Percentiles rank a stretch among this genome's conserved stretches.
These are phyloP conservation scores for Arthrobotrys sphaeroides DNA, from an alignment of 2,329 filamentous ascomycete species.

Conservation along the genomic window DNA sequence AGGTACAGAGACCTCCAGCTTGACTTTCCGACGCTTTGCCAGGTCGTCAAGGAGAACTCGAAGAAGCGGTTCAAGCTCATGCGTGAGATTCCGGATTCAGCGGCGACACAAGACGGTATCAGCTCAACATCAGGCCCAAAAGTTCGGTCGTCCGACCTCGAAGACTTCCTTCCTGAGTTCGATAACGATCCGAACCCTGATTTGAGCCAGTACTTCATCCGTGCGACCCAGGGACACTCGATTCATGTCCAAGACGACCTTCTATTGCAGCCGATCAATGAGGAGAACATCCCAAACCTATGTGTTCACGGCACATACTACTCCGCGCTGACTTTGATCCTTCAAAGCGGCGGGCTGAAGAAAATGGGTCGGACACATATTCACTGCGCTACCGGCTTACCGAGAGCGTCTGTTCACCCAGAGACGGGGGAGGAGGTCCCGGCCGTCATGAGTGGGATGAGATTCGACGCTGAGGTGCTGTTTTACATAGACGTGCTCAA, in stretches of 20 bases:
- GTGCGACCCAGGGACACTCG: conserved; percentile 93
- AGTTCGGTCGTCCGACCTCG: conserved; percentile 59
- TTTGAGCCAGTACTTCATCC: conserved; percentile 80
- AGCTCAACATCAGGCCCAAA: conserved; percentile 58
- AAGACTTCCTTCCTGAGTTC: conserved; percentile 60
- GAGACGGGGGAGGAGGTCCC: conserved; percentile 55
- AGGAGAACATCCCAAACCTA: conserved; percentile 66
- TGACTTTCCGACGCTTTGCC: conserved; percentile 77
- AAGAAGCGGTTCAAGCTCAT: conserved; percentile 91
- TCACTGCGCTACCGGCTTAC: conserved; percentile 81
- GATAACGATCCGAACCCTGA: conserved; percentile 60
- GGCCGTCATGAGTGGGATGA: conserved; percentile 80
- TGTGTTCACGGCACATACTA: conserved; percentile 93
- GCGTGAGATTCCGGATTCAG: conserved; percentile 60
- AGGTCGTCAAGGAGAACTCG: conserved; percentile 77
- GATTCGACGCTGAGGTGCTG: conserved; percentile 77
- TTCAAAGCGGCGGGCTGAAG: conserved; percentile 78
- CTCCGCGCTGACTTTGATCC: conserved; percentile 77
- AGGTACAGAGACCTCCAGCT: conserved; percentile 74
- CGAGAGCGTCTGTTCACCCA: conserved; percentile 34
- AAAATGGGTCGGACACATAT: conserved; percentile 87
- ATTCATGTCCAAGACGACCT: conserved; percentile 77
- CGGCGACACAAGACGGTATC: conserved; percentile 56
- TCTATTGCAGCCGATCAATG: conserved; percentile 74
- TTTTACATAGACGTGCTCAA: conserved; percentile 77